Evolutionary conservation across 331 rosid genomes (phyloP).

Genomic region (Phaseolus coccineus): DNA sequence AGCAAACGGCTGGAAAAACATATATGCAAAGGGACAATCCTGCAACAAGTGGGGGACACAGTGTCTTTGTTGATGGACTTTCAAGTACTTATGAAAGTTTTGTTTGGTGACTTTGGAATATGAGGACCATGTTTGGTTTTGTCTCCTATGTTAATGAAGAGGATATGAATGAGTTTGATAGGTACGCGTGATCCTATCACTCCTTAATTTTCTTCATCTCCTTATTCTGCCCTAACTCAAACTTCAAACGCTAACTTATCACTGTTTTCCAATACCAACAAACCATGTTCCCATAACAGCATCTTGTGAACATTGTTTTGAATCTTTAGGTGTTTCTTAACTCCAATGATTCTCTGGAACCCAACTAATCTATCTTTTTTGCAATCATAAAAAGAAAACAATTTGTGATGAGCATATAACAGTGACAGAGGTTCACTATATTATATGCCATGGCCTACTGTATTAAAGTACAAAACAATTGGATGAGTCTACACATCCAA

Average conservation of each 20-base stretch:
- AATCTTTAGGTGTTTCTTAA: too few relatives aligned
- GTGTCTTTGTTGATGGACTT: constrained; percentile 42
- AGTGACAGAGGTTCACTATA: background rate
- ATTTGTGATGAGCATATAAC: constrained; percentile 29
- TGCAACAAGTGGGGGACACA: constrained; percentile 40
- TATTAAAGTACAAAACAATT: background rate
- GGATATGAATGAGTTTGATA: background rate
- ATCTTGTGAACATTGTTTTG: too few relatives aligned
- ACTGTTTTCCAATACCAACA: constrained; percentile 20
- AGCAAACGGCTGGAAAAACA: background rate
- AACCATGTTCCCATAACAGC: background rate
- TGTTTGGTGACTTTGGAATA: constrained; percentile 45
- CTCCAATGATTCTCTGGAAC: too few relatives aligned
- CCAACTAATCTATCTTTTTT: too few relatives aligned
- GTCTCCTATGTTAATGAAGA: constrained; percentile 38
- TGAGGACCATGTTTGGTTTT: constrained; percentile 40
- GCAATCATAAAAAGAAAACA: too few relatives aligned
- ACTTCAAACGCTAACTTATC: constrained; percentile 33
- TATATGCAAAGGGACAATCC: constrained; percentile 36
- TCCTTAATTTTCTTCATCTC: constrained; percentile 21
- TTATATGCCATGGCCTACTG: constrained; percentile 2
- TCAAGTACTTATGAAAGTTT: constrained; percentile 46
- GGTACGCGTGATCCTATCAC: constrained; percentile 46
- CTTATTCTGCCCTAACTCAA: constrained; percentile 37
- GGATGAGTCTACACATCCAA: background rate